Conservation (phyloP, 805 yeast species). For the Candida oleophila region DNA sequence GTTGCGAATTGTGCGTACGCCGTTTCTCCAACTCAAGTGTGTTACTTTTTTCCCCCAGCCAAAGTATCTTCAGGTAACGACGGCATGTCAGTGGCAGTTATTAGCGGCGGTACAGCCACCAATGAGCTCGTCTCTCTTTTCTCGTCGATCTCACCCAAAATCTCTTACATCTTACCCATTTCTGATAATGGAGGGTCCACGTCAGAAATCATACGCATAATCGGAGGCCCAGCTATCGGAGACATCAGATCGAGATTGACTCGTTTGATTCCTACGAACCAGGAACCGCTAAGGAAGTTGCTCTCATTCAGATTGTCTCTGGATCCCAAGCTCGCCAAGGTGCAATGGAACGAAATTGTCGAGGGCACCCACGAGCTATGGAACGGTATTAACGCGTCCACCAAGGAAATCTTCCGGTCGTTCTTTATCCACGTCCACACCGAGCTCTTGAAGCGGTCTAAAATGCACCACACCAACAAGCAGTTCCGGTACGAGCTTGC, state of each 20-base stretch:
- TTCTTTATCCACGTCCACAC: slow-evolving; percentile 77
- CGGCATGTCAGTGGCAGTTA: slow-evolving; percentile 26
- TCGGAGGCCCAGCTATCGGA: slow-evolving; percentile 96
- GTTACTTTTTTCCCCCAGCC: not conserved
- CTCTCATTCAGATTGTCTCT: slow-evolving; percentile 50
- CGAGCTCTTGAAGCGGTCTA: slow-evolving; percentile 67
- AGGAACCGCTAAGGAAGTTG: slow-evolving; percentile 30
- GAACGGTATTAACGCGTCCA: slow-evolving; percentile 56
- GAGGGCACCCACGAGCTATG: slow-evolving; percentile 77
- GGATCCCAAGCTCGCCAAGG: slow-evolving; percentile 51
- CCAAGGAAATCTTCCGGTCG: slow-evolving; percentile 71
- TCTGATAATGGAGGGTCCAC: slow-evolving; percentile 96
- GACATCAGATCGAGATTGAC: slow-evolving; percentile 83
- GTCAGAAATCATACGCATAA: slow-evolving; percentile 77
- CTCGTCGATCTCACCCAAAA: slow-evolving; percentile 38
- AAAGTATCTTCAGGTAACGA: not conserved
- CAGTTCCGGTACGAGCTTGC: slow-evolving; percentile 77
- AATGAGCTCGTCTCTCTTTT: slow-evolving; percentile 69
- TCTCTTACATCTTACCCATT: slow-evolving; percentile 75
- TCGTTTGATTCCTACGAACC: slow-evolving; percentile 60
- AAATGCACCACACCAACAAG: slow-evolving; percentile 40
- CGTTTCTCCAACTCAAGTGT: not conserved
- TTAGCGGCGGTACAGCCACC: slow-evolving; percentile 90
- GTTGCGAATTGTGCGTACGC: not conserved
- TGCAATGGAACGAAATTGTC: slow-evolving; percentile 75